phyloP scores from a whole-genome alignment of 176 grass and related monocot species.

The Avena atlantica region DNA sequence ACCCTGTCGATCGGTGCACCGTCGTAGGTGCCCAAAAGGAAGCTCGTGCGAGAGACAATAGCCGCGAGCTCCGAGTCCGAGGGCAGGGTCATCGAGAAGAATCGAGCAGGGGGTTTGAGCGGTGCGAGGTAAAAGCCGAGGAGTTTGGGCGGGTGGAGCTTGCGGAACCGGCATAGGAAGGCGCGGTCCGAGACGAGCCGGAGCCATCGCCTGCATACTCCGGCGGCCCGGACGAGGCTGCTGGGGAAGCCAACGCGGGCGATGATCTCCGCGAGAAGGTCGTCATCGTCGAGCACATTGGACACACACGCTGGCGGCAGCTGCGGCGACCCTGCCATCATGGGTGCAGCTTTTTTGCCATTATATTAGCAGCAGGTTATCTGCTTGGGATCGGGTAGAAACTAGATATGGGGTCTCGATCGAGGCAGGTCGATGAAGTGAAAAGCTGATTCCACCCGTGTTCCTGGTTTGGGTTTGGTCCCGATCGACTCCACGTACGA shows the following conservation, averaged over 20 bases:
- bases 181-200: neutral
- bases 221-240: neutral
- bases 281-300: neutral
- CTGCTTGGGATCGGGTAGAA: no score
- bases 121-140: neutral
- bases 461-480: no score
- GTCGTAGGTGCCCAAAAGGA: neutral
- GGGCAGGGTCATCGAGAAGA: neutral
- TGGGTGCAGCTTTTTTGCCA: neutral
- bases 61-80: neutral
- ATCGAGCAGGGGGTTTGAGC: neutral
- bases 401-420: no score
- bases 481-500: no score
- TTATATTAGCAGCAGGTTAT: neutral
- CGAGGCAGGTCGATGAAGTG: no score
- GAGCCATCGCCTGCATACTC: neutral
- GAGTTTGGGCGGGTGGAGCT: neutral
- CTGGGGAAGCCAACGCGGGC: neutral
- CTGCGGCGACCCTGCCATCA: neutral
- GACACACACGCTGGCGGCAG: neutral
- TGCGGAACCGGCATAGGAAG: neutral
- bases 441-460: no score
- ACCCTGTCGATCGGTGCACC: neutral
- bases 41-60: neutral
- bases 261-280: neutral